phyloP scores from a whole-genome alignment of 2,329 filamentous ascomycete species.

The Apiospora kogelbergensis region DNA sequence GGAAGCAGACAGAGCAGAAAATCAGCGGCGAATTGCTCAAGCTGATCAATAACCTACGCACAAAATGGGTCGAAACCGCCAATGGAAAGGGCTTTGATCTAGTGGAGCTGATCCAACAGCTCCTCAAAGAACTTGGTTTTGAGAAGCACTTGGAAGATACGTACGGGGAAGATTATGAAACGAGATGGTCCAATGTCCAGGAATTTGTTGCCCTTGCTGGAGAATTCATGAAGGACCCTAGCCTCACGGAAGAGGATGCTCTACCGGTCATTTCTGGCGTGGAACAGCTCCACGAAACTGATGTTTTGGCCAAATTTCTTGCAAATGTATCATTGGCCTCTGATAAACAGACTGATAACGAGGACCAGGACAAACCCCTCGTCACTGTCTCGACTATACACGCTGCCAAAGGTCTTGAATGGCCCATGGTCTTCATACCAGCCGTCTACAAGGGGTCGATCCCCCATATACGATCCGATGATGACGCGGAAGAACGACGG shows the following conservation, averaged over 20 bases:
- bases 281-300: slow-evolving; percentile 65
- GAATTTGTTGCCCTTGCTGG: slow-evolving; percentile 80
- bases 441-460: slow-evolving; percentile 88
- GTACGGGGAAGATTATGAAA: slow-evolving; percentile 68
- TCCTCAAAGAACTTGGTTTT: slow-evolving; percentile 68
- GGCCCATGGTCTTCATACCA: slow-evolving; percentile 93
- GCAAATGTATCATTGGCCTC: slow-evolving; percentile 86
- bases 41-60: slow-evolving; percentile 39
- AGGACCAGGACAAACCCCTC: slow-evolving; percentile 56
- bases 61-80: slow-evolving; percentile 29
- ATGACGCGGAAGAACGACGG: slow-evolving; percentile 82
- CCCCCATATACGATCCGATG: slow-evolving; percentile 82
- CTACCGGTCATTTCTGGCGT: slow-evolving; percentile 70
- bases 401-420: slow-evolving; percentile 92
- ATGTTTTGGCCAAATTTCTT: slow-evolving; percentile 73
- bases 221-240: slow-evolving; percentile 60
- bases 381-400: slow-evolving; percentile 96
- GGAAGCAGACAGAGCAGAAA: slow-evolving; percentile 51
- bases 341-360: slow-evolving; percentile 67
- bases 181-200: slow-evolving; percentile 84
- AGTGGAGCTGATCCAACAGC: slow-evolving; percentile 49
- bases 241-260: slow-evolving; percentile 49
- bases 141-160: slow-evolving; percentile 71
- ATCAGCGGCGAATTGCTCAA: slow-evolving; percentile 50
- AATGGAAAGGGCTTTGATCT: slow-evolving; percentile 36